Conservation (phyloP, 139 green algal species). For the Tetradesmus lagerheimii region DNA sequence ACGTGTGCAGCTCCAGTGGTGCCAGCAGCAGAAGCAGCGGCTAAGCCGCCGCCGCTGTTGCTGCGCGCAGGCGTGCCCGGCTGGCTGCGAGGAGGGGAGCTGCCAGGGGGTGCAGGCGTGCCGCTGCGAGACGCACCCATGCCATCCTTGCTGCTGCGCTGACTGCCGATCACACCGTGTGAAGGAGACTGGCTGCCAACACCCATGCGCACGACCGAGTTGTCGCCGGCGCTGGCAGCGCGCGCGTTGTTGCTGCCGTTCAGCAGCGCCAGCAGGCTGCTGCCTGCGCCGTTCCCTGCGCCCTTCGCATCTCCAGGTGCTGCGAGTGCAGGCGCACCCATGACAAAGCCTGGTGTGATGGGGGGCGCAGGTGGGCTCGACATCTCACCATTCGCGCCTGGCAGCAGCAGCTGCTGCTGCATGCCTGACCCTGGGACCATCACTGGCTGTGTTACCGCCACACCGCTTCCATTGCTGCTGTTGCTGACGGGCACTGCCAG, state of each 20-base stretch:
- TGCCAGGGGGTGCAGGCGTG: neutral
- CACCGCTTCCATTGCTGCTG: neutral
- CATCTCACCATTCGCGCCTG: neutral
- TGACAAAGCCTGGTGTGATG: neutral
- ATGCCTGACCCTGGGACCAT: neutral
- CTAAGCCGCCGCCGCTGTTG: neutral
- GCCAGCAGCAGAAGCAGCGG: neutral
- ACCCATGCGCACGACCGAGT: neutral
- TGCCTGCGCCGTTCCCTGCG: neutral
- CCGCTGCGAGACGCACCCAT: neutral
- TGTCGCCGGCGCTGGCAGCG: neutral
- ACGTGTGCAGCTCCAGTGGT: neutral
- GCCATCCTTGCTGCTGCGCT: slow-evolving; percentile 18
- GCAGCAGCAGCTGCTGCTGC: neutral
- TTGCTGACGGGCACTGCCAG: neutral
- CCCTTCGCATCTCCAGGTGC: neutral
- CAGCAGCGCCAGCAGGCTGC: neutral
- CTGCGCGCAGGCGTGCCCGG: slow-evolving; percentile 27
- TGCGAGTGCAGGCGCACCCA: neutral
- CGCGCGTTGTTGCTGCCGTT: neutral
- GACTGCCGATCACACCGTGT: neutral
- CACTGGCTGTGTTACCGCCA: neutral
- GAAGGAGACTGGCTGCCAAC: neutral
- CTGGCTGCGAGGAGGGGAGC: neutral
- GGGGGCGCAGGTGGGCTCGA: neutral